These are phyloP conservation scores for Zasmidium citrigriseum DNA, from an alignment of 2,329 filamentous ascomycete genomes.

Conservation along the genomic window DNA sequence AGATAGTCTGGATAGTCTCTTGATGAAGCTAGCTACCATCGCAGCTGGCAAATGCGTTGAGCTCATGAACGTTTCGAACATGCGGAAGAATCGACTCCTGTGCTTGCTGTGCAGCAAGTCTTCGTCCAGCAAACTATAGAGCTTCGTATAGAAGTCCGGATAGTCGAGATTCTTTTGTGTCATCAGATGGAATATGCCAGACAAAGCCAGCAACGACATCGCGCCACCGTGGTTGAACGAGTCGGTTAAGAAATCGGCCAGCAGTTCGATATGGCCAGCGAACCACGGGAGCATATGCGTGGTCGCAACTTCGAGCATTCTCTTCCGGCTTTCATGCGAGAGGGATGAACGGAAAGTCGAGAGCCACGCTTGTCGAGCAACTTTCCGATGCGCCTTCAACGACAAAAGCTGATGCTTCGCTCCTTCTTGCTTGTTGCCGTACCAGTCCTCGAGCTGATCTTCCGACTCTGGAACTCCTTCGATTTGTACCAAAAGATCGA, in stretches of 20 bases:
- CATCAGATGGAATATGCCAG: slow-evolving; percentile 93
- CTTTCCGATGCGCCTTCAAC: slow-evolving; percentile 70
- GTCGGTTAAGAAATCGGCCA: slow-evolving; percentile 96
- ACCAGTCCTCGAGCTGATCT: slow-evolving; percentile 70
- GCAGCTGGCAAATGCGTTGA: slow-evolving; percentile 91
- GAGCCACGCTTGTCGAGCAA: slow-evolving; percentile 85
- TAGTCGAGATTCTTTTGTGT: slow-evolving; percentile 94
- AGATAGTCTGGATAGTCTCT: slow-evolving; percentile 80
- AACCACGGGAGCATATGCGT: slow-evolving; percentile 87
- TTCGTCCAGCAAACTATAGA: slow-evolving; percentile 88
- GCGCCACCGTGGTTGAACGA: slow-evolving; percentile 86
- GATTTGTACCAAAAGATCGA: slow-evolving; percentile 65
- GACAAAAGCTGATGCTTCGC: slow-evolving; percentile 67
- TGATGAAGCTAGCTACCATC: slow-evolving; percentile 93
- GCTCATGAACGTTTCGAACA: slow-evolving; percentile 84
- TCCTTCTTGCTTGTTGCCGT: slow-evolving; percentile 64
- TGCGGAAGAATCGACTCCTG: slow-evolving; percentile 87
- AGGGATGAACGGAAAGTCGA: slow-evolving; percentile 69
- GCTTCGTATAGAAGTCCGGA: slow-evolving; percentile 75
- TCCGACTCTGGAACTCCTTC: slow-evolving; percentile 69
- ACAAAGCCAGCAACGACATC: slow-evolving; percentile 82
- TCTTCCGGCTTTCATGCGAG: slow-evolving; percentile 74
- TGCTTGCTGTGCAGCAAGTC: slow-evolving; percentile 91
- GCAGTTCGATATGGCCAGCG: slow-evolving; percentile 71
- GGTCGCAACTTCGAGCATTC: slow-evolving; percentile 72